Conservation (phyloP, 108 stramenopile genomes). For the Cyclotella choctawhatcheeana region DNA sequence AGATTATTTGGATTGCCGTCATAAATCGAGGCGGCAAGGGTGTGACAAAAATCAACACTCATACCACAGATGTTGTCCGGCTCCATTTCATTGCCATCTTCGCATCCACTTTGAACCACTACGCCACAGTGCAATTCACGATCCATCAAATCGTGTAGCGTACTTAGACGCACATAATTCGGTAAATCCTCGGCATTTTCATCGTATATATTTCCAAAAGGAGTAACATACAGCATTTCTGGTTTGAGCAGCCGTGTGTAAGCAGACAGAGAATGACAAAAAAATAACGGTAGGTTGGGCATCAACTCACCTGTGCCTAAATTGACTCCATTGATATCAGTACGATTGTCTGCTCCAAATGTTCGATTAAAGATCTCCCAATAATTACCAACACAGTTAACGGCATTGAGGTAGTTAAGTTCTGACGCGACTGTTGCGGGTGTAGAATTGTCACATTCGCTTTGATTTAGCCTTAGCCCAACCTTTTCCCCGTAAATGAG, state of each 20-base stretch:
- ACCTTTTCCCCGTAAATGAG: slow-evolving; percentile 56
- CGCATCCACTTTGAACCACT: too few species aligned
- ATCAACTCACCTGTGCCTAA: too few species aligned
- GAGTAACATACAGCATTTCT: too few species aligned
- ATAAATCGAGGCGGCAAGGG: slow-evolving; percentile 59
- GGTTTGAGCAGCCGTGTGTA: too few species aligned
- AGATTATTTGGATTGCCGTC: slow-evolving; percentile 37
- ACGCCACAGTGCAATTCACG: too few species aligned
- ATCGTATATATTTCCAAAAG: too few species aligned
- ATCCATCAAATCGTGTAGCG: too few species aligned
- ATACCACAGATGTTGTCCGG: slow-evolving; percentile 37
- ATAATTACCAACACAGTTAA: slow-evolving; percentile 63
- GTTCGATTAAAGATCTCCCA: slow-evolving; percentile 43
- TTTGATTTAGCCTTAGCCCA: slow-evolving; percentile 21
- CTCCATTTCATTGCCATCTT: slow-evolving; percentile 11
- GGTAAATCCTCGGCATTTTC: too few species aligned
- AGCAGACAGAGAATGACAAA: too few species aligned
- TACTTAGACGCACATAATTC: too few species aligned
- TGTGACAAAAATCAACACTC: slow-evolving; percentile 58
- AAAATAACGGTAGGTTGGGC: too few species aligned
- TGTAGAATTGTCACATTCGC: slow-evolving; percentile 3
- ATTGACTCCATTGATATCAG: slow-evolving; percentile 42
- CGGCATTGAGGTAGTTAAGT: slow-evolving; percentile 42
- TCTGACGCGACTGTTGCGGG: background rate
- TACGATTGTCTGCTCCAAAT: slow-evolving; percentile 21